Evolutionary conservation across 2,329 filamentous ascomycete species (phyloP), one percentile per base, ranked within the genome.

Genomic region (Venturia carpophila): DNA sequence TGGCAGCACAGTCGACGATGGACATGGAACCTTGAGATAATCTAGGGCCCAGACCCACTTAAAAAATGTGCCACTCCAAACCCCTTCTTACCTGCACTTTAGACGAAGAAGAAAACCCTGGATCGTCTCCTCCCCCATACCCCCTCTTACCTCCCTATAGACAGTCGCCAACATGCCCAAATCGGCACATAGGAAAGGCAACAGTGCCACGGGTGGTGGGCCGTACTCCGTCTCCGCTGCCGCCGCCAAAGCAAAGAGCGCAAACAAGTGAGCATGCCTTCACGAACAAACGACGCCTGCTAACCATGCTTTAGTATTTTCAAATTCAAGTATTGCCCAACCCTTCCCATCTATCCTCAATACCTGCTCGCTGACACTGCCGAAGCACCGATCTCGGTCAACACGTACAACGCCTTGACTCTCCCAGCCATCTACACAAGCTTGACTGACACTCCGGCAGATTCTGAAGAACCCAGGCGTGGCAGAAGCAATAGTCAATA

Each of bases 391-490:
- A 52, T 21, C 47, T 52, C 13, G 47, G 47, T 27, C 47, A 52
- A 52, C 47, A 52, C 21, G 47, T 52, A 52, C 47, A 21, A 27
- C 13, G 11, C 47, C 47, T 52, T 21, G 21, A 11, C 47, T 27
- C 45, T 27, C 21, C 47, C 21, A 27, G 7, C 21, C 5, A 52
- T 3, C 21, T 27, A 27, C 47, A 52, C 9, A 52, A 27, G 47
- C 21, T 52, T 52, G 24, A 52, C 9, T 15, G 39, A 41, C 3
- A 41, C 9, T 27, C 5, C 47, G 21, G 74, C 91, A 97, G 76
- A 94, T 99, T 68, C 83, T 97, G 69, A 97, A 96, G 76, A 96
- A 96, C 75, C 90, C 90, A 1, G 89, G 90, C 71, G 89, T 95
- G 61, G 89, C 90, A 5, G 87, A 90, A 73, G 87, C 87, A 63